phyloP scores from a whole-genome alignment of 371 early-diverging fungal genomes.

The Rhizomucor pusillus region DNA sequence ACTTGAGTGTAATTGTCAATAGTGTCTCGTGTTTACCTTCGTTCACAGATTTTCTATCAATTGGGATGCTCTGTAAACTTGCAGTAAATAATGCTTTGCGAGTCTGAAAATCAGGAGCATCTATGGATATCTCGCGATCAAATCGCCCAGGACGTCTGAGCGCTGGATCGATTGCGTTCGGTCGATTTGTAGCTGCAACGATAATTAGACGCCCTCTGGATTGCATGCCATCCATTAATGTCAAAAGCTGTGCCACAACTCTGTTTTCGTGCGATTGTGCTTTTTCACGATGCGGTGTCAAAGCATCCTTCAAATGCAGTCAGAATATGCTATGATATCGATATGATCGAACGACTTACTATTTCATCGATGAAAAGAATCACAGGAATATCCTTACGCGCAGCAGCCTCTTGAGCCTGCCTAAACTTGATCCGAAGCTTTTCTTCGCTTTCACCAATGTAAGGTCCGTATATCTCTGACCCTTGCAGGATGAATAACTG shows the following conservation, averaged over 20 bases:
- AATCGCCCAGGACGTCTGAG: constrained; percentile 97
- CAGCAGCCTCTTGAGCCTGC: constrained; percentile 62
- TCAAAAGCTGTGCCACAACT: constrained; percentile 96
- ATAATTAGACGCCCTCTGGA: constrained; percentile 75
- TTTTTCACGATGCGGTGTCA: constrained; percentile 87
- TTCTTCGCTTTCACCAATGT: constrained; percentile 94
- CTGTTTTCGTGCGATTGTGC: constrained; percentile 81
- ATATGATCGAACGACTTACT: constrained; percentile 37
- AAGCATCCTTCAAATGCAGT: constrained; percentile 68
- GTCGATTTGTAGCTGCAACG: constrained; percentile 98
- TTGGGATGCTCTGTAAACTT: constrained; percentile 55
- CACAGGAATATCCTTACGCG: constrained; percentile 49
- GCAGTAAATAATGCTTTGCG: constrained; percentile 63
- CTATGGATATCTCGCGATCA: constrained; percentile 91
- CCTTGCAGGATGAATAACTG: constrained; percentile 73
- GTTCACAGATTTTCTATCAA: constrained; percentile 45
- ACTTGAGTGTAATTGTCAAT: too few species aligned
- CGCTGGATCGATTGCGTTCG: constrained; percentile 97
- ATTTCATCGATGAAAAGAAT: constrained; percentile 99
- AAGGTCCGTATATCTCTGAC: constrained; percentile 89
- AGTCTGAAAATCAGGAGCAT: constrained; percentile 67
- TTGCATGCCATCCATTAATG: constrained; percentile 94
- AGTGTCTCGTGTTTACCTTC: constrained; percentile 18
- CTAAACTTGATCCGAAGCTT: constrained; percentile 81
- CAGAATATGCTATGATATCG: too few species aligned